A percentile compares a stretch with the other conserved stretches of the same genome.
Evolutionary conservation across 2,329 filamentous ascomycete genomes (phyloP).

Genomic region (Dactylonectria estremocensis): DNA sequence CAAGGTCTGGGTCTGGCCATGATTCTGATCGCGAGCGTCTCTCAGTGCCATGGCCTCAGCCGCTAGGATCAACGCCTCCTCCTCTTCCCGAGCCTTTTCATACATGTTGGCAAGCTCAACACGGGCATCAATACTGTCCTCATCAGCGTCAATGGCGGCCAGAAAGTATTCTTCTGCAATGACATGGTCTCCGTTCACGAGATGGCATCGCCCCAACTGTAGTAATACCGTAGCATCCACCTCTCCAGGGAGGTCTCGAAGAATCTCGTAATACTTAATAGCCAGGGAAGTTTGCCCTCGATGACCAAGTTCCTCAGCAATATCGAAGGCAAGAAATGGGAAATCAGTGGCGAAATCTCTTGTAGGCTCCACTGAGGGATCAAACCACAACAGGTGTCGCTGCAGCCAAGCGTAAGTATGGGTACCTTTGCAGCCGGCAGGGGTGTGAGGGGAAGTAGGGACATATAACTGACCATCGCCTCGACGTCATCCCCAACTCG

Average conservation of each 20-base stretch:
- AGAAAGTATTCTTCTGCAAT: slow-evolving; percentile 86
- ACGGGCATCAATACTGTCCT: slow-evolving; percentile 81
- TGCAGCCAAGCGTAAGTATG: slow-evolving; percentile 50
- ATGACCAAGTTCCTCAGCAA: slow-evolving; percentile 62
- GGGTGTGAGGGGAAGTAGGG: not conserved
- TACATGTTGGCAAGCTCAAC: slow-evolving; percentile 88
- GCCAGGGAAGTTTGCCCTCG: slow-evolving; percentile 56
- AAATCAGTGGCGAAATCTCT: slow-evolving; percentile 73
- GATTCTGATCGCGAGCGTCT: slow-evolving; percentile 58
- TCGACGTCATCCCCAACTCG: slow-evolving; percentile 78
- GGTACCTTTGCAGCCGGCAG: not conserved
- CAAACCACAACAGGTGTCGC: slow-evolving; percentile 79
- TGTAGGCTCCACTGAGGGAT: slow-evolving; percentile 69
- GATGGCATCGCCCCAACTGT: slow-evolving; percentile 78
- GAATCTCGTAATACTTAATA: slow-evolving; percentile 70
- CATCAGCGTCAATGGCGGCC: slow-evolving; percentile 79
- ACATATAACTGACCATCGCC: slow-evolving; percentile 73
- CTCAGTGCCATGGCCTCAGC: slow-evolving; percentile 81
- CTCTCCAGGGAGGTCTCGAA: slow-evolving; percentile 64
- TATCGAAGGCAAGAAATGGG: slow-evolving; percentile 84
- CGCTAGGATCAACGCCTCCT: slow-evolving; percentile 83
- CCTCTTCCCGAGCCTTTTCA: slow-evolving; percentile 79
- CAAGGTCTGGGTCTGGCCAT: slow-evolving; percentile 20
- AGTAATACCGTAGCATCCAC: slow-evolving; percentile 68
- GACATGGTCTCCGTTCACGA: slow-evolving; percentile 72